These are phyloP conservation scores for Mortierella sp. DNA, from an alignment of 371 early-diverging fungal species.

Conservation along the genomic window DNA sequence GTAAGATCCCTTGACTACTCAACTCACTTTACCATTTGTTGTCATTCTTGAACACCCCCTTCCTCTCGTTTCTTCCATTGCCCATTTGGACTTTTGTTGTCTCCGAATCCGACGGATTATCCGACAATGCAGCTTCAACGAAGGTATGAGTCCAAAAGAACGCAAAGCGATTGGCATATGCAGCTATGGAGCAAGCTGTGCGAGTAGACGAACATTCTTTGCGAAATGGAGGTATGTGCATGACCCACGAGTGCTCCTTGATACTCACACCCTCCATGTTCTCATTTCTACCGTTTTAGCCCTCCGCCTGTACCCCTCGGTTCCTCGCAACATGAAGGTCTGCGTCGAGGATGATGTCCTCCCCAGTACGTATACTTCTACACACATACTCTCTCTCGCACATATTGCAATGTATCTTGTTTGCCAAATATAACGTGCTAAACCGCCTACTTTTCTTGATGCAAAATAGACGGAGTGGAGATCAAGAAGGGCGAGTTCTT, in stretches of 20 bases:
- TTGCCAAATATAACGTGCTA: neutral
- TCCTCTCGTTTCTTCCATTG: neutral
- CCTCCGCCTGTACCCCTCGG: conserved; percentile 79
- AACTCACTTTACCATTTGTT: no score
- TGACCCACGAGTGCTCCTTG: neutral
- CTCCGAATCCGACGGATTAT: neutral
- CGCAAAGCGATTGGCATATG: neutral
- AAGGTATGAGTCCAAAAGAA: neutral
- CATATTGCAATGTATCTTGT: neutral
- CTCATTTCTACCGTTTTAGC: conserved; percentile 42
- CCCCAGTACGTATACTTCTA: conserved; percentile 58
- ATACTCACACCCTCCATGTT: neutral
- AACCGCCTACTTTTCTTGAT: neutral
- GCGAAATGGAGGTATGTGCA: neutral
- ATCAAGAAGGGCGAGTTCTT: conserved; percentile 72
- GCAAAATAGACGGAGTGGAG: conserved; percentile 66
- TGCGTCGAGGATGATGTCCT: conserved; percentile 76
- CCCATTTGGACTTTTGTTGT: neutral
- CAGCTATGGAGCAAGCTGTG: neutral
- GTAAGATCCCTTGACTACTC: neutral
- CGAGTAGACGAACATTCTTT: neutral
- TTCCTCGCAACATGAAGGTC: conserved; percentile 76
- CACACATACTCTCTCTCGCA: neutral
- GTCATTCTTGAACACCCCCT: no score
- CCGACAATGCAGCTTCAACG: conserved; percentile 1